Conservation (phyloP, 1,284 basidiomycete species). For the Marasmius sp. region DNA sequence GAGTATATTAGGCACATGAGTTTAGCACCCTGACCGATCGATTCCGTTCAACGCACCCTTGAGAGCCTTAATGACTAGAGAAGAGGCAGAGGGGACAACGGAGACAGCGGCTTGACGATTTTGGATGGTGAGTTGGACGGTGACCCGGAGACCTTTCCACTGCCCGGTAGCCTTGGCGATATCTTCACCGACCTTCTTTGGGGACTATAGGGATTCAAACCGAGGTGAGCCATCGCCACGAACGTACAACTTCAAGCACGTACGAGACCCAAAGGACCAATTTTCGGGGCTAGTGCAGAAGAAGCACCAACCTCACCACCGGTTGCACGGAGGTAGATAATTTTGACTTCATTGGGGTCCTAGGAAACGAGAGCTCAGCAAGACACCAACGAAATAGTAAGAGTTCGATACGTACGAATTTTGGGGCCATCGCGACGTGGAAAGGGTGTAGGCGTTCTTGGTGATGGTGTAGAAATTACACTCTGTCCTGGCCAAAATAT, state of each 20-base stretch:
- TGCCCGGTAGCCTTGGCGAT: slow-evolving; percentile 98
- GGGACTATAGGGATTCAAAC: slow-evolving; percentile 62
- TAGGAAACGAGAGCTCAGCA: slow-evolving; percentile 30
- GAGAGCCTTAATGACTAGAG: slow-evolving; percentile 97
- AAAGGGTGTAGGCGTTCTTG: slow-evolving; percentile 14
- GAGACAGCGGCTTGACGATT: slow-evolving; percentile 98
- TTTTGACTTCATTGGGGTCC: slow-evolving; percentile 95
- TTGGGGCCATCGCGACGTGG: slow-evolving; percentile 65
- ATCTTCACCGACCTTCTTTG: slow-evolving; percentile 99
- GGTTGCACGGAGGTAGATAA: slow-evolving; percentile 99
- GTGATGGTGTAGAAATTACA: not conserved
- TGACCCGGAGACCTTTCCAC: slow-evolving; percentile 99
- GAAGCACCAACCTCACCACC: slow-evolving; percentile 99
- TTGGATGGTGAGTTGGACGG: slow-evolving; percentile 99
- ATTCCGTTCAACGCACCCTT: slow-evolving; percentile 69
- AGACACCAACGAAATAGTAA: not conserved
- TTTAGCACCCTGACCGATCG: not conserved
- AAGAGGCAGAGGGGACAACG: slow-evolving; percentile 97
- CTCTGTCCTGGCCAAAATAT: not conserved
- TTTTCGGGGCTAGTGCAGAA: slow-evolving; percentile 98
- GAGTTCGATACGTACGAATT: slow-evolving; percentile 54
- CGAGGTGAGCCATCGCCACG: slow-evolving; percentile 5
- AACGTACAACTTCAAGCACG: slow-evolving; percentile 32
- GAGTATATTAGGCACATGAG: not conserved
- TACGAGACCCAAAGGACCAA: slow-evolving; percentile 99